Percentiles rank a stretch among this genome's conserved stretches.
phyloP scores from a whole-genome alignment of 306 rosid genomes.

The Alnus glutinosa region DNA sequence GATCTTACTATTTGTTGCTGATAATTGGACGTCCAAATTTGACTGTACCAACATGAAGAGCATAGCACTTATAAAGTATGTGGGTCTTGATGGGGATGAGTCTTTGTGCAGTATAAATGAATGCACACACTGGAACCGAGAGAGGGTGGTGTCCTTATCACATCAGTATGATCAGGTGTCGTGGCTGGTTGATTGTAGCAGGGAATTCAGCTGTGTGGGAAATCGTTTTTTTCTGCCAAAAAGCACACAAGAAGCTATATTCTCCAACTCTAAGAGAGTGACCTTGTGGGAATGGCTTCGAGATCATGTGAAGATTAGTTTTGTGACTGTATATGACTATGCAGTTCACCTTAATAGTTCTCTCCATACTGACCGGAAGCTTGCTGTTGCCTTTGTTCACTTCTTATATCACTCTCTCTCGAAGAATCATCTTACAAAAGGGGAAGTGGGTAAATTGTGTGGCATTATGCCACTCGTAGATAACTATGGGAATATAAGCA shows the following conservation, averaged over 20 bases:
- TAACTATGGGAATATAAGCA: constrained; percentile 40
- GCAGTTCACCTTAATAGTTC: constrained; percentile 32
- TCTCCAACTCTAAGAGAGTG: neutral
- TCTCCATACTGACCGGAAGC: constrained; percentile 13
- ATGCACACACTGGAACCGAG: neutral
- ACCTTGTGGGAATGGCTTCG: constrained; percentile 48
- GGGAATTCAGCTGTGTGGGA: constrained; percentile 33
- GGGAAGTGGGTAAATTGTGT: constrained; percentile 28
- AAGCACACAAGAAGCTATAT: constrained; percentile 49
- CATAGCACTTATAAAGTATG: constrained; percentile 53
- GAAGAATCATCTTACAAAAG: constrained; percentile 12
- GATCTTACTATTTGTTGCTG: constrained; percentile 44
- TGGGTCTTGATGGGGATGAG: constrained; percentile 32
- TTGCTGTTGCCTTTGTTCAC: constrained; percentile 46
- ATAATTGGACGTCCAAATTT: constrained; percentile 38
- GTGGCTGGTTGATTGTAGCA: constrained; percentile 62
- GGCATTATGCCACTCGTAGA: constrained; percentile 58
- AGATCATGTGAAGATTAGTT: constrained; percentile 18
- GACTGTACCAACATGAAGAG: constrained; percentile 26
- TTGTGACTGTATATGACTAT: constrained; percentile 22
- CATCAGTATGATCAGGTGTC: constrained; percentile 22
- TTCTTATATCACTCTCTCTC: constrained; percentile 52
- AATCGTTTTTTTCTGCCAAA: constrained; percentile 51
- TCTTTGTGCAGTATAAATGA: constrained; percentile 40
- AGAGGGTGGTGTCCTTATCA: constrained; percentile 33